Evolutionary conservation across 352 stramenopile species (phyloP), one percentile per base, ranked within the genome.

Genomic region (Pythium coloratum): DNA sequence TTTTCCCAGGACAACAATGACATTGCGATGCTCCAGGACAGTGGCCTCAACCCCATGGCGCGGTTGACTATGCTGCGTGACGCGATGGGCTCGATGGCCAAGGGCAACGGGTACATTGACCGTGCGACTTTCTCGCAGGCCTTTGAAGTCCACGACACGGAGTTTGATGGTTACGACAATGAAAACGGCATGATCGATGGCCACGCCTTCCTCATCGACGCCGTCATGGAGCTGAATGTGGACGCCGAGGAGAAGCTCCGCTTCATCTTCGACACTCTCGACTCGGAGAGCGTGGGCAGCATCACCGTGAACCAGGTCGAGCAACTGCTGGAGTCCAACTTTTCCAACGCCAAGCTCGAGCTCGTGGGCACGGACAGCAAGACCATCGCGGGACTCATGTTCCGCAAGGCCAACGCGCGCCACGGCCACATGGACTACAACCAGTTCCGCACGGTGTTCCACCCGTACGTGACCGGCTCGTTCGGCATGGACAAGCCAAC

Each of bases 191-290:
- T 74, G 59, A 86, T 95, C 53, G 77, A 95, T 34, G 80, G 81
- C 50, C 90, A 91, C 49, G 84, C 86, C 42, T 87, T 92, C 51
- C 67, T 95, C 20, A 90, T 95, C 28, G 84, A 93, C 62, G 84
- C 83, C n/a, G 84, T 91, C 14, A 76, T 95, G 74, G 81, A 92
- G 20, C 71, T 95, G 13, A 75, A 93, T 51, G 82, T 95, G 3
- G 80, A 70, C 47, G 81, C 68, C 2, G 82, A 95, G 50, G 83
- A 91, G 46, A 95, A 93, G 56, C 75, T 95, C 42, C 80, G 72
- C 30, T 93, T 93, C 64, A 95, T 95, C 62, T 95, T 95, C 49
- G 84, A 95, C 51, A 92, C 84, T 36, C 73, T 95, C 6, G 86
- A 95, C 62, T 70, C 73, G 0, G 73, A 86, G 55, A 75, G 77